Evolutionary conservation across 2,329 filamentous ascomycete genomes (phyloP), one percentile per base, ranked within the genome.

Genomic region (Aspergillus alliaceus): DNA sequence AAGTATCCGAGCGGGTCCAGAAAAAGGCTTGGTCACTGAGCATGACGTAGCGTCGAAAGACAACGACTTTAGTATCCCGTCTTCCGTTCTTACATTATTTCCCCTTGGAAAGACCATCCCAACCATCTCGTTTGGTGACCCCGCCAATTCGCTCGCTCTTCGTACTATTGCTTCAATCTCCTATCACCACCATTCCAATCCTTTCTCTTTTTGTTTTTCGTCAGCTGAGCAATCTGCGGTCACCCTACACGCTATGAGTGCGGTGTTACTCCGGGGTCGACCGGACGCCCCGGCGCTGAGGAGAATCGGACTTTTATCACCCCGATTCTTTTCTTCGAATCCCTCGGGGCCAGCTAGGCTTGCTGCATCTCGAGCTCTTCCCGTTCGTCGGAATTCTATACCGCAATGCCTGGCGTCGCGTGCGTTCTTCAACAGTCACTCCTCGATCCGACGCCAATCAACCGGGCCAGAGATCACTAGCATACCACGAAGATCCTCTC

Each of bases 401-500:
- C 51, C 66, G 48, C 65, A 65, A 65, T 67, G 60, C 53, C 61
- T 67, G 12, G 59, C 63, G 22, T 62, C 63, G 31, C 56, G 62
- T 49, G 56, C 55, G 35, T 66, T 64, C 39, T 62, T 57, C 55
- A 61, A 51, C 51, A 59, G 58, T 63, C 54, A 62, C 63, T 58
- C 59, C 48, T 59, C 66, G 56, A 57, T 73, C 64, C 62, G 75
- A 63, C 61, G 69, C 65, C 67, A 72, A 58, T 69, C 71, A 61
- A 62, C 72, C 60, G 48, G 62, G 57, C 51, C 71, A 24, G 61
- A 66, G 31, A 46, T 66, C 50, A 35, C 67, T 25, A 57, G 61
- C 51, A 31, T 53, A 12, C 42, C 60, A 12, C 50, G 69, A 53
- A 61, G 72, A 71, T 62, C 75, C 63, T 29, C 54, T 3, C 31